Percentiles rank a stretch among this genome's conserved stretches.
phyloP scores from a whole-genome alignment of 164 flowering plant genomes.

The Liriodendron chinense region DNA sequence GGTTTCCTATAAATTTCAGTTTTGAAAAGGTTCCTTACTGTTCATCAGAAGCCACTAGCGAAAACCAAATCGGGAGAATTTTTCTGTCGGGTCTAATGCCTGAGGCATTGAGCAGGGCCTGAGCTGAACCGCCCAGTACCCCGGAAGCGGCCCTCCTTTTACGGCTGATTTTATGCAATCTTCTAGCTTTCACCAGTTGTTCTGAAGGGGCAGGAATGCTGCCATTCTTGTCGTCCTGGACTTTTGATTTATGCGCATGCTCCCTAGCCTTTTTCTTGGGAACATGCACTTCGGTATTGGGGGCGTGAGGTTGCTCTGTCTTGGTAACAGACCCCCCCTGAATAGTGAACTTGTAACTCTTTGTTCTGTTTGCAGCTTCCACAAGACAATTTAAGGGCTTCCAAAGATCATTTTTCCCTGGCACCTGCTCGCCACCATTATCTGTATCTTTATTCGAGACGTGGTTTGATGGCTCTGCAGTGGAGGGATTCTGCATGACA shows the following conservation, averaged over 20 bases:
- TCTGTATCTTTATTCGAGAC: conserved; percentile 36
- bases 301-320: conserved; percentile 29
- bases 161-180: conserved; percentile 38
- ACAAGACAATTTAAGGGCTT: conserved; percentile 86
- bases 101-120: conserved; percentile 49
- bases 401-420: conserved; percentile 77
- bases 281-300: conserved; percentile 23
- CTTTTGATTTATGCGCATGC: conserved; percentile 34
- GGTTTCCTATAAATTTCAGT: background rate
- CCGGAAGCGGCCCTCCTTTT: conserved; percentile 41
- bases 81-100: conserved; percentile 38
- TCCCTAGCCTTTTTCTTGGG: conserved; percentile 50
- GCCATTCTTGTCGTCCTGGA: conserved; percentile 42
- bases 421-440: conserved; percentile 38
- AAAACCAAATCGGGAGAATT: conserved; percentile 80
- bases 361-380: conserved; percentile 88
- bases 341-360: conserved; percentile 47
- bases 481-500: conserved; percentile 44
- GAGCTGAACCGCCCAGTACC: conserved; percentile 32
- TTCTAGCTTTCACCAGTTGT: conserved; percentile 47
- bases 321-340: conserved; percentile 40
- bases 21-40: conserved; percentile 49
- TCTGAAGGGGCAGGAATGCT: conserved; percentile 25
- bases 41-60: conserved; percentile 69
- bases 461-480: conserved; percentile 45